Evolutionary conservation across 2,329 filamentous ascomycete species (phyloP), one percentile per base, ranked within the genome.

Genomic region (Fusarium sp.): DNA sequence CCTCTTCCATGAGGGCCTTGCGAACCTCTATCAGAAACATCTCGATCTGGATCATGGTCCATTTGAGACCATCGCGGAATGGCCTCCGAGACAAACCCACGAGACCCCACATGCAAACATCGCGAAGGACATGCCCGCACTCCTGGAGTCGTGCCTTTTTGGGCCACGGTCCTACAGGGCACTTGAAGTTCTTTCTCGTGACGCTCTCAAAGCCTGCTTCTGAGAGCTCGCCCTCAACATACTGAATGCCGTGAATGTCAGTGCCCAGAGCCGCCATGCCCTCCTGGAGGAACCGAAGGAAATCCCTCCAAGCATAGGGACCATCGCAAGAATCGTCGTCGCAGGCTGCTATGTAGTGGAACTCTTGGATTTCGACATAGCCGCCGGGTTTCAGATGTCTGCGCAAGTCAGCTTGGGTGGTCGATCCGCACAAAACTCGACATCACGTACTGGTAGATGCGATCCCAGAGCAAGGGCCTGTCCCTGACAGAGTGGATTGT

Each of bases 321-420:
- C 82, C 83, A 23, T 82, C 76, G 45, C 85, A 84, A 1, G 84
- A 83, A 50, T 76, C 58, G 79, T 89, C 87, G 76, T 89, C 87
- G 76, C 84, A 85, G 11, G 80, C 80, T 5, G 84, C 79, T 14
- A 73, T 72, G 73, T 84, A 83, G 45, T 84, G 79, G 45, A 88
- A 82, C 45, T 89, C 87, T 67, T 87, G 85, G 27, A 88, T 75
- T 73, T 89, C 87, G 30, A 89, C 80, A 65, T 85, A 88, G 30
- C 87, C 87, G 34, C 87, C 87, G 1, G 87, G 87, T 68, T 88
- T 88, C 10, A 88, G 79, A 73, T 88, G 86, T 63, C 86, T 88
- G 5, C 30, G 41, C 9, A n/a, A 73, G 66, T 39, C 20, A 30
- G 8, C 16, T 11, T 9, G 5, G 6, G 7, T 39, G 25, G n/a